These are phyloP conservation scores for Rhododendron vialii DNA, from an alignment of 148 eudicot species.

Conservation along the genomic window DNA sequence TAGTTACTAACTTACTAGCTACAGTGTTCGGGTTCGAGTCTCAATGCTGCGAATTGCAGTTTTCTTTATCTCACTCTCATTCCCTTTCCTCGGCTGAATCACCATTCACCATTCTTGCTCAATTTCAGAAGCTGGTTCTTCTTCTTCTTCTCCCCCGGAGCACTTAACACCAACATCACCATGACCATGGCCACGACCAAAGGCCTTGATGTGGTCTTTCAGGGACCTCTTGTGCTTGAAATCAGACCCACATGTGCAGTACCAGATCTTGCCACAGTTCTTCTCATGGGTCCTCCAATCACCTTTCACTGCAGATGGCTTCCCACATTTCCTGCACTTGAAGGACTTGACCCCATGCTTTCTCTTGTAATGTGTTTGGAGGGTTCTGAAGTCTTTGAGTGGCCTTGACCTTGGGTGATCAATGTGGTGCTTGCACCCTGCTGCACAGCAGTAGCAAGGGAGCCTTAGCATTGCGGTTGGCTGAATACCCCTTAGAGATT, in stretches of 20 bases:
- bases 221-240: conserved; percentile 83
- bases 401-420: conserved; percentile 78
- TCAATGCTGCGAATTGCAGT: neutral
- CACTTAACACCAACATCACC: conserved; percentile 56
- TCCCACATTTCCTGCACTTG: conserved; percentile 71
- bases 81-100: neutral
- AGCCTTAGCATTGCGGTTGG: conserved; percentile 84
- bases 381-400: conserved; percentile 73
- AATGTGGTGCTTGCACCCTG: conserved; percentile 75
- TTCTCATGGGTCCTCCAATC: conserved; percentile 88
- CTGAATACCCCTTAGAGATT: conserved; percentile 65
- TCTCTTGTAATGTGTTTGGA: conserved; percentile 79
- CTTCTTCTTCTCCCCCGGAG: conserved; percentile 50
- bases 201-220: conserved; percentile 70
- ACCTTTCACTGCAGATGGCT: conserved; percentile 72
- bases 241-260: conserved; percentile 73
- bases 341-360: conserved; percentile 80
- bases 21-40: neutral
- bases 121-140: conserved; percentile 69
- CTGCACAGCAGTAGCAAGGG: conserved; percentile 77
- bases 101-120: conserved; percentile 49
- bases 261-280: conserved; percentile 79
- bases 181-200: conserved; percentile 67
- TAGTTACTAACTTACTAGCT: neutral
- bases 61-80: neutral